phyloP scores from a whole-genome alignment of 441 rosid species.

The Pelargonium cotyledonis region DNA sequence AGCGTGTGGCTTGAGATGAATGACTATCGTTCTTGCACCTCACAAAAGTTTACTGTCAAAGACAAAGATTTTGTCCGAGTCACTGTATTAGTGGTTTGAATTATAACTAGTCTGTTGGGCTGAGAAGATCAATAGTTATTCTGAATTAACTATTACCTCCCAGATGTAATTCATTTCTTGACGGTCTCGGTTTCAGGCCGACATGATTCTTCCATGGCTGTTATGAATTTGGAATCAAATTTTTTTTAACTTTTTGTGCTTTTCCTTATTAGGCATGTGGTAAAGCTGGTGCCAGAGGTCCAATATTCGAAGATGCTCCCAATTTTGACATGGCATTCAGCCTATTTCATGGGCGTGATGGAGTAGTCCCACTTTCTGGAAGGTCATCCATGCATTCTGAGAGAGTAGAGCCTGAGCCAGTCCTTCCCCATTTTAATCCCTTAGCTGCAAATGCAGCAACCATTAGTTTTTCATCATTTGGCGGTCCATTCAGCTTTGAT shows the following conservation, averaged over 20 bases:
- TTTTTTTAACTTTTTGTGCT: no score
- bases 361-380: conserved; percentile 57
- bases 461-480: conserved; percentile 66
- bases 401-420: conserved; percentile 24
- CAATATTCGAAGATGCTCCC: conserved; percentile 76
- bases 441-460: conserved; percentile 68
- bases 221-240: no score
- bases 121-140: no score
- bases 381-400: conserved; percentile 18
- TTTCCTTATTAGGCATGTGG: conserved; percentile 38
- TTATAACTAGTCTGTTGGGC: no score
- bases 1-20: not conserved
- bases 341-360: conserved; percentile 67
- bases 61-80: not conserved
- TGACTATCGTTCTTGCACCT: not conserved
- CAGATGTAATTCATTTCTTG: no score
- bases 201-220: not conserved
- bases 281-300: conserved; percentile 35
- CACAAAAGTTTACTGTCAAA: not conserved
- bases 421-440: conserved; percentile 51
- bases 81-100: no score
- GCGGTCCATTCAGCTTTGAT: conserved; percentile 64
- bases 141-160: no score
- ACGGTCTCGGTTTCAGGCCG: no score
- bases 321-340: conserved; percentile 65